These are phyloP conservation scores for Trifolium repens DNA, from an alignment of 306 rosid genomes.

Conservation along the genomic window DNA sequence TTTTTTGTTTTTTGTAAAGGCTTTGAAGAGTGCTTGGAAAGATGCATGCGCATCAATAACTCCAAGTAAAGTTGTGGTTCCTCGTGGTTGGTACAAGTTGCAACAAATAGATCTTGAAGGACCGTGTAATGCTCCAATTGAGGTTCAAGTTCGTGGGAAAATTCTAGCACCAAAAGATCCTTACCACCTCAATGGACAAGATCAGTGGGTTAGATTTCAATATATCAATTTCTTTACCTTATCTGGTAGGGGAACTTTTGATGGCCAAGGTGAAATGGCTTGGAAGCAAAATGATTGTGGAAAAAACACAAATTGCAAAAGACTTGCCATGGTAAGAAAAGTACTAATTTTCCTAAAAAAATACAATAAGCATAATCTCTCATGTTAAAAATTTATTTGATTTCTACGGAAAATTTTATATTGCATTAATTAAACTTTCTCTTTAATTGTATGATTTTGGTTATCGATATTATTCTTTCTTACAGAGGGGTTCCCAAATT, in stretches of 20 bases:
- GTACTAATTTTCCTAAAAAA: not conserved
- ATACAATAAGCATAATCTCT: not conserved
- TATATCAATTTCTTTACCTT: not conserved
- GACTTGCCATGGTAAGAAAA: not conserved
- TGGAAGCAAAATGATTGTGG: not conserved
- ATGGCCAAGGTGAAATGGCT: constrained; percentile 2
- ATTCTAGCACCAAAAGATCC: not conserved
- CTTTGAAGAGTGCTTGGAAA: constrained; percentile 21
- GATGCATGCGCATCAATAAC: constrained; percentile 17
- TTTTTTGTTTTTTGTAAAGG: not conserved
- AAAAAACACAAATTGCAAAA: not conserved
- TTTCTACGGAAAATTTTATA: too few species aligned
- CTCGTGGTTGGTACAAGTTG: not conserved
- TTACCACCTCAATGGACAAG: not conserved
- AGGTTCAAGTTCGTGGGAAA: not conserved
- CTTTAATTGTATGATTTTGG: too few species aligned
- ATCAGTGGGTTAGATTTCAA: not conserved
- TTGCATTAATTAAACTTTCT: too few species aligned
- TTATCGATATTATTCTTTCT: too few species aligned
- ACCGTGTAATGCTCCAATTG: not conserved
- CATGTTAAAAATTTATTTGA: not conserved
- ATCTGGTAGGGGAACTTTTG: not conserved
- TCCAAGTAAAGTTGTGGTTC: constrained; percentile 20
- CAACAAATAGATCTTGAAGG: constrained; percentile 1
- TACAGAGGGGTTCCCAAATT: too few species aligned